Conservation (phyloP, 2,329 filamentous ascomycete genomes). For the Scortechinia acanthostroma region DNA sequence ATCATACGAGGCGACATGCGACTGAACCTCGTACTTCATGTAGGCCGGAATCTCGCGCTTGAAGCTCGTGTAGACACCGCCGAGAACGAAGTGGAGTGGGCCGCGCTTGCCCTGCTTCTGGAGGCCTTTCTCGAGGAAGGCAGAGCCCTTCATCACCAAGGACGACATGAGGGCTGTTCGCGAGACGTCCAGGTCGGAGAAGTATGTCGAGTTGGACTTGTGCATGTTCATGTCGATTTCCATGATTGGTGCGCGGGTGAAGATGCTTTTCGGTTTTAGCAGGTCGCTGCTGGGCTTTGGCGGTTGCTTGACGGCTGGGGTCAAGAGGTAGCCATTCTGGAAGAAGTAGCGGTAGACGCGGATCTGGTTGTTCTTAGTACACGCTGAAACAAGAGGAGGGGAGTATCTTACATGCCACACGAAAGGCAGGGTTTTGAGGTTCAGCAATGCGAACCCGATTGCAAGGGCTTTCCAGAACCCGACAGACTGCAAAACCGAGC, state of each 20-base stretch:
- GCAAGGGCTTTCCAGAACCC: background rate
- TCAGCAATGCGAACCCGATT: conserved; percentile 16
- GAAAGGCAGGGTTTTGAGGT: conserved; percentile 51
- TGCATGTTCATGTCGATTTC: conserved; percentile 71
- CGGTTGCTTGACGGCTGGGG: too few species aligned
- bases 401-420: conserved; percentile 57
- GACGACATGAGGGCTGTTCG: conserved; percentile 55
- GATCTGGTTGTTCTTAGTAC: too few species aligned
- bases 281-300: too few species aligned
- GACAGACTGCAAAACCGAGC: too few species aligned
- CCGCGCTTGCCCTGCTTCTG: conserved; percentile 15
- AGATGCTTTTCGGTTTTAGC: too few species aligned
- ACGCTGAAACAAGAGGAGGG: too few species aligned
- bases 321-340: too few species aligned
- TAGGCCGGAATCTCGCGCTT: conserved; percentile 44
- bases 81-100: conserved; percentile 28
- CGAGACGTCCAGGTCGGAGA: conserved; percentile 61
- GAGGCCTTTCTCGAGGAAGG: conserved; percentile 15
- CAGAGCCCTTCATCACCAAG: conserved; percentile 10
- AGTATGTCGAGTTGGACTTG: conserved; percentile 68
- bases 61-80: conserved; percentile 43
- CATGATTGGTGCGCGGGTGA: conserved; percentile 48
- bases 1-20: conserved; percentile 43
- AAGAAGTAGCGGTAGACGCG: too few species aligned
- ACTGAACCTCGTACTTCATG: conserved; percentile 40